Conservation (phyloP, 176 grass and related monocot genomes). For the Carex littledalei region DNA sequence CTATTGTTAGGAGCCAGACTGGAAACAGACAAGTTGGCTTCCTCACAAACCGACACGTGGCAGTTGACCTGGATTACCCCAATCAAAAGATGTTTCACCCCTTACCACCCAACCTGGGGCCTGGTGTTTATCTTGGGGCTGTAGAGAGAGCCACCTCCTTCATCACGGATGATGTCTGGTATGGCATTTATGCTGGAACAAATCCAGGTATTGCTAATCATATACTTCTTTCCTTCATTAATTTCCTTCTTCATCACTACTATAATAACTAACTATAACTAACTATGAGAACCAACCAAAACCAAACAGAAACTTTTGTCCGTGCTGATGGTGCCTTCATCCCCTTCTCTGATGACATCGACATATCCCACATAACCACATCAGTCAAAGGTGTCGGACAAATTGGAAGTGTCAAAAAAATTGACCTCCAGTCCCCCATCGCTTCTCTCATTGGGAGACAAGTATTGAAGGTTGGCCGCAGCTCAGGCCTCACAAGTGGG, state of each 20-base stretch:
- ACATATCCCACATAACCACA: conserved; percentile 56
- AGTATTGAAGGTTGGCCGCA: conserved; percentile 94
- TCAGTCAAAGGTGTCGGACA: conserved; percentile 74
- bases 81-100: conserved; percentile 99
- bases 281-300: too few relatives aligned
- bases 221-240: too few relatives aligned
- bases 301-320: conserved; percentile 62
- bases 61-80: conserved; percentile 95
- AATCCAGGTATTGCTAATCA: conserved; percentile 55
- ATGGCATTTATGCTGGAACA: conserved; percentile 77
- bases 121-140: conserved; percentile 92
- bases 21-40: conserved; percentile 96
- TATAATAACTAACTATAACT: too few relatives aligned
- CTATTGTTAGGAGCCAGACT: conserved; percentile 86
- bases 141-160: conserved; percentile 96
- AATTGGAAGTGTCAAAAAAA: conserved; percentile 77
- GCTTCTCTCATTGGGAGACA: conserved; percentile 74
- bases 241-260: too few relatives aligned
- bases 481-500: conserved; percentile 80
- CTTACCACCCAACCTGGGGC: conserved; percentile 92
- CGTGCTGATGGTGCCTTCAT: conserved; percentile 90
- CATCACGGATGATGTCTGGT: conserved; percentile 99
- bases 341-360: conserved; percentile 74
- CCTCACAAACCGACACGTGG: conserved; percentile 87
- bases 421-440: conserved; percentile 79